These are phyloP conservation scores for Solanum pennellii DNA, from an alignment of 257 asterid species.

Conservation along the genomic window DNA sequence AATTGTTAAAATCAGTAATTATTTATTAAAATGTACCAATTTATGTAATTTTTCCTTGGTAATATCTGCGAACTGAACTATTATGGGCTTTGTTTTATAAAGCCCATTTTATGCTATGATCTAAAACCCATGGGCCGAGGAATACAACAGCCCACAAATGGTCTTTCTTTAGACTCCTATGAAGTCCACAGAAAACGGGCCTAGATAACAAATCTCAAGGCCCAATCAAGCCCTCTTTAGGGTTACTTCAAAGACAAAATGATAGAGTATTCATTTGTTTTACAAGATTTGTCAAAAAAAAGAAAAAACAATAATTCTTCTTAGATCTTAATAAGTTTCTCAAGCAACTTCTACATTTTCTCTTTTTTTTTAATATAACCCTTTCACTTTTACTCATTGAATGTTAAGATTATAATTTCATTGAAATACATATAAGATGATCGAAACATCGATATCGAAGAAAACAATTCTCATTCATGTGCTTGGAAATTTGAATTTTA, in stretches of 20 bases:
- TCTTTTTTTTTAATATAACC: not conserved
- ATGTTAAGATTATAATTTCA: not conserved
- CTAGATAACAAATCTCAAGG: not conserved
- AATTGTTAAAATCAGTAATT: too few relatives aligned
- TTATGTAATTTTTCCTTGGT: not conserved
- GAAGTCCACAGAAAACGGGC: not conserved
- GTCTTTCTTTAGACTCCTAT: not conserved
- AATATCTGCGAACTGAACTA: not conserved
- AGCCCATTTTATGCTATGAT: not conserved
- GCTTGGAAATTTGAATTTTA: not conserved
- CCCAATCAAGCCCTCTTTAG: not conserved
- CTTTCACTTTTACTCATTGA: not conserved
- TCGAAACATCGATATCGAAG: not conserved
- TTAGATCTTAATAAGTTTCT: not conserved
- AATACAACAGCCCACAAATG: not conserved
- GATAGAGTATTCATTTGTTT: not conserved
- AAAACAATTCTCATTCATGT: not conserved
- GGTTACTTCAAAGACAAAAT: not conserved
- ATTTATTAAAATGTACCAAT: too few relatives aligned
- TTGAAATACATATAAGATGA: not conserved
- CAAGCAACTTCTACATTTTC: not conserved
- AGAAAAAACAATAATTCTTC: not conserved
- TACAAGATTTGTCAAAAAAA: not conserved
- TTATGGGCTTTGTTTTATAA: not conserved
- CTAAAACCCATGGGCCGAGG: not conserved